A percentile compares a stretch with the other conserved stretches of the same genome.
phyloP scores from a whole-genome alignment of 1,139 yeast genomes.

The Lodderomyces margitis region DNA sequence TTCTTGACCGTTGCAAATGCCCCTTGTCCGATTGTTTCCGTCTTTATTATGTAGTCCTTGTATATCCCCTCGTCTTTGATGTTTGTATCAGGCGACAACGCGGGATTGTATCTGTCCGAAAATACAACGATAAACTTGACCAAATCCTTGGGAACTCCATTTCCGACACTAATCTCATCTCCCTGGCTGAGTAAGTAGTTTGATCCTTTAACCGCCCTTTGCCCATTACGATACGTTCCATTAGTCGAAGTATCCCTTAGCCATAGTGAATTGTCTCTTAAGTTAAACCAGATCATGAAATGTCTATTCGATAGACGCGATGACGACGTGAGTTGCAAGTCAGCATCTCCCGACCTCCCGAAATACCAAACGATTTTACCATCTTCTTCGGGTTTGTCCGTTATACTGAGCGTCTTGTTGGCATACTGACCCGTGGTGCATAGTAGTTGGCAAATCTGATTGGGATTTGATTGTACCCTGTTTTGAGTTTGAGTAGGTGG shows the following conservation, averaged over 20 bases:
- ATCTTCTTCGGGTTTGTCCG: slow-evolving; percentile 22
- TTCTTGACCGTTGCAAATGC: slow-evolving; percentile 95
- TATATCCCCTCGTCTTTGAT: slow-evolving; percentile 51
- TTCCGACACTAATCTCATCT: slow-evolving; percentile 86
- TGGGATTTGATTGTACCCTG: slow-evolving; percentile 39
- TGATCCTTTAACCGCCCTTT: slow-evolving; percentile 70
- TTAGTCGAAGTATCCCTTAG: slow-evolving; percentile 77
- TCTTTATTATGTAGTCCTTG: slow-evolving; percentile 73
- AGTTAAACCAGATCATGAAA: slow-evolving; percentile 65
- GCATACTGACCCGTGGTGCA: slow-evolving; percentile 66
- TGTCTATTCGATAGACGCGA: slow-evolving; percentile 77
- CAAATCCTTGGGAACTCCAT: slow-evolving; percentile 80
- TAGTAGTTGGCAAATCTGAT: slow-evolving; percentile 48
- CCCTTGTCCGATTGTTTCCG: slow-evolving; percentile 90
- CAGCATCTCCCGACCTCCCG: slow-evolving; percentile 75
- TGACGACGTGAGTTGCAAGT: slow-evolving; percentile 56
- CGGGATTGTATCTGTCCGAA: slow-evolving; percentile 40
- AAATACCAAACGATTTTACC: slow-evolving; percentile 63
- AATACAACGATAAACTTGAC: slow-evolving; percentile 71
- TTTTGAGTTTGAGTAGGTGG: slow-evolving; percentile 49
- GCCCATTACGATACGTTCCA: slow-evolving; percentile 83
- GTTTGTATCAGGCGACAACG: slow-evolving; percentile 21
- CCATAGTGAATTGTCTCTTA: slow-evolving; percentile 55
- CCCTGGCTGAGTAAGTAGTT: slow-evolving; percentile 86
- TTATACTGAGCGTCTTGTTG: slow-evolving; percentile 36